phyloP scores from a whole-genome alignment of 305 asterid species.

The Lippia alba region DNA sequence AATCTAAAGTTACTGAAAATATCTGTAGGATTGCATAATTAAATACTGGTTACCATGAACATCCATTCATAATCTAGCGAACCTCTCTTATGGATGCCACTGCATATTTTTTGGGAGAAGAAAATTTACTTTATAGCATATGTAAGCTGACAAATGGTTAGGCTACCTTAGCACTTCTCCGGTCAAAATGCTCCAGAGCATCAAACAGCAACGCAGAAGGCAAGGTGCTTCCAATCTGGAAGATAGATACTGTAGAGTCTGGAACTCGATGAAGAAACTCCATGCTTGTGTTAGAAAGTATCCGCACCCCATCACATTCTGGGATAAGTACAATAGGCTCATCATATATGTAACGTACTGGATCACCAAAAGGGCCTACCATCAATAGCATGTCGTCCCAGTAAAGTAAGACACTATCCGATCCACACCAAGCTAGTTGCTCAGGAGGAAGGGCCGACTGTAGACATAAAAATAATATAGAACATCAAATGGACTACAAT shows the following conservation, averaged over 20 bases:
- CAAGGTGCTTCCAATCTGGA: slow-evolving; percentile 92
- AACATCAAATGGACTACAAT: slow-evolving; percentile 31
- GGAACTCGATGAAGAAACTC: slow-evolving; percentile 96
- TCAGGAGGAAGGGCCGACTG: slow-evolving; percentile 95
- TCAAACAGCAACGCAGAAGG: slow-evolving; percentile 95
- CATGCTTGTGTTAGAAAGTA: slow-evolving; percentile 81
- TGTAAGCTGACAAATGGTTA: not conserved
- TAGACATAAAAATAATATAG: slow-evolving; percentile 32
- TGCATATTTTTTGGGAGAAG: slow-evolving; percentile 3
- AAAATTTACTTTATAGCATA: slow-evolving; percentile 14
- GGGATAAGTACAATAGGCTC: slow-evolving; percentile 89
- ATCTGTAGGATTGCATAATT: slow-evolving; percentile 27
- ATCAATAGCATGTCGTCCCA: slow-evolving; percentile 96
- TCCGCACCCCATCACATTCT: slow-evolving; percentile 92
- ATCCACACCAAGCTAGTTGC: slow-evolving; percentile 97
- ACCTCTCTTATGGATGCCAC: slow-evolving; percentile 19
- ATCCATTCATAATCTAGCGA: not conserved
- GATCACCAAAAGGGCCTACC: slow-evolving; percentile 96
- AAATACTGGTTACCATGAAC: slow-evolving; percentile 17
- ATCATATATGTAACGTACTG: slow-evolving; percentile 87
- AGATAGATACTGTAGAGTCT: slow-evolving; percentile 91
- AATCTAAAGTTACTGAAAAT: not conserved
- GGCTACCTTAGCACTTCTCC: slow-evolving; percentile 91
- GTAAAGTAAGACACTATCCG: slow-evolving; percentile 89
- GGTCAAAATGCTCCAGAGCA: slow-evolving; percentile 95